Conservation (phyloP, 257 asterid genomes). For the Datura wrightii region DNA sequence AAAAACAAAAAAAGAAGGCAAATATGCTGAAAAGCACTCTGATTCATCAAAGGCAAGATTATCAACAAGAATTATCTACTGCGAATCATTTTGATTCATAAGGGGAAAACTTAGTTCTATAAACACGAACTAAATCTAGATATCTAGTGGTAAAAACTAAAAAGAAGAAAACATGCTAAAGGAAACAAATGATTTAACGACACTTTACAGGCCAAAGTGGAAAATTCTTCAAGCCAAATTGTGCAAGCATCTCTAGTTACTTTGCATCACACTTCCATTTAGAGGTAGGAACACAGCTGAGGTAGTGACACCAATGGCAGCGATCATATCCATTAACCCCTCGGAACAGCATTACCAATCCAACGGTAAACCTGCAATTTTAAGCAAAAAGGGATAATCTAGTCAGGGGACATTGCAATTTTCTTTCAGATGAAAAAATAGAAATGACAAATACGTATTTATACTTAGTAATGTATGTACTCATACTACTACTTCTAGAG, state of each 20-base stretch:
- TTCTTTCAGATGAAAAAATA: not conserved
- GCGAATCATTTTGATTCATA: not conserved
- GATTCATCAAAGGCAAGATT: not conserved
- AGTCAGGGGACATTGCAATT: not conserved
- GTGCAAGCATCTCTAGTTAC: conserved; percentile 3
- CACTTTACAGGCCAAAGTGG: conserved; percentile 14
- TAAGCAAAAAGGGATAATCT: not conserved
- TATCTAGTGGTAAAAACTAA: conserved; percentile 23
- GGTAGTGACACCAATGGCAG: conserved; percentile 87
- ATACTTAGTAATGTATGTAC: not conserved
- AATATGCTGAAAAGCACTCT: not conserved
- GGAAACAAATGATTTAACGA: not conserved
- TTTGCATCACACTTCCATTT: conserved; percentile 68
- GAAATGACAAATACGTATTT: not conserved
- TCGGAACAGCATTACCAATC: conserved; percentile 71
- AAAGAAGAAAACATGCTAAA: conserved; percentile 15
- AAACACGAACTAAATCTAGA: not conserved
- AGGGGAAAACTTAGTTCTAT: not conserved
- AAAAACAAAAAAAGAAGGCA: conserved; percentile 3
- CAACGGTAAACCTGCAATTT: conserved; percentile 65
- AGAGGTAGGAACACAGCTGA: conserved; percentile 79
- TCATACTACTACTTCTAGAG: not conserved
- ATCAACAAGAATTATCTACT: not conserved
- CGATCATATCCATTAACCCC: conserved; percentile 71
- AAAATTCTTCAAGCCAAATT: not conserved